Percentiles rank a stretch among this genome's conserved stretches.
phyloP scores from a whole-genome alignment of 1,284 basidiomycete species.

The Psilocybe mexicana region DNA sequence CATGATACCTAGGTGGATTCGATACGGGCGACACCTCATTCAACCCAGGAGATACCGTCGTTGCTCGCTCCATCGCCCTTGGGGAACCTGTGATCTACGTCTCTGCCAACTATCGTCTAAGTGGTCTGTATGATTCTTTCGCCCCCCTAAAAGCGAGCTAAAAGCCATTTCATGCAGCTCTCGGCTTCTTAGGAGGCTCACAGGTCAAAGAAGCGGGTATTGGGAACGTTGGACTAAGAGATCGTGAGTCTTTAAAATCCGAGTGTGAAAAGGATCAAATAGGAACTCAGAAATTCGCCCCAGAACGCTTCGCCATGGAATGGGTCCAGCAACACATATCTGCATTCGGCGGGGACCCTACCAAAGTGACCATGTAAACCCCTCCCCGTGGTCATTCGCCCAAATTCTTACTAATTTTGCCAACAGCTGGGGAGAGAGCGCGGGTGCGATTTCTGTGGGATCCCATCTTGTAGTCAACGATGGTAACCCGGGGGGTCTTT shows the following conservation, averaged over 20 bases:
- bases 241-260: conserved; percentile 35
- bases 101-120: conserved; percentile 26
- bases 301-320: conserved; percentile 40
- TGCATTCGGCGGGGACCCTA: conserved; percentile 50
- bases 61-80: conserved; percentile 22
- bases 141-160: neutral
- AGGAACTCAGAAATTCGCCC: too few relatives aligned
- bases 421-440: conserved; percentile 50
- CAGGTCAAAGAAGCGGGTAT: conserved; percentile 47
- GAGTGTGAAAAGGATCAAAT: neutral
- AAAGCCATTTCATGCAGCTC: conserved; percentile 20
- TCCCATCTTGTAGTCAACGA: conserved; percentile 50
- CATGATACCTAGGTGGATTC: conserved; percentile 19
- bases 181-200: conserved; percentile 45
- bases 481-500: conserved; percentile 46
- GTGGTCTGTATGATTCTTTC: conserved; percentile 13
- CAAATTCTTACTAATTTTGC: neutral
- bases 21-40: conserved; percentile 13
- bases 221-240: conserved; percentile 50
- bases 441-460: conserved; percentile 50
- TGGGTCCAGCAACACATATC: conserved; percentile 52
- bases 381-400: neutral
- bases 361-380: conserved; percentile 37
- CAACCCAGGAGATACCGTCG: conserved; percentile 16
- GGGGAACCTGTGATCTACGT: conserved; percentile 25